Percentiles rank a stretch among this genome's conserved stretches.
phyloP scores from a whole-genome alignment of 140 eudicot species.

The Stevia rebaudiana region DNA sequence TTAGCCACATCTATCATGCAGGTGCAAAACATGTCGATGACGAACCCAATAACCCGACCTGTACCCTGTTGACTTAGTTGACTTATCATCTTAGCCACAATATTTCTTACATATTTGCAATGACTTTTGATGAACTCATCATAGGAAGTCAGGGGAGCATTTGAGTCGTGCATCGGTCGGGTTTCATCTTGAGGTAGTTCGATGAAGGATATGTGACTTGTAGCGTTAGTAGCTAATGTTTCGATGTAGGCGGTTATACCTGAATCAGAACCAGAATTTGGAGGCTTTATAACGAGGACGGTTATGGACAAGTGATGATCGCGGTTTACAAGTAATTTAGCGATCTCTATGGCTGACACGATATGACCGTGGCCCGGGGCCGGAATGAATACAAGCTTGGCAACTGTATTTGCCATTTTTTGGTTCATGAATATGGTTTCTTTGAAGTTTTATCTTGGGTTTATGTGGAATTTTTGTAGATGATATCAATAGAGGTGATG shows the following conservation, averaged over 20 bases:
- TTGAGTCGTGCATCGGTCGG: not conserved
- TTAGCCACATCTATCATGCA: slow-evolving; percentile 39
- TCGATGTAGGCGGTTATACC: not conserved
- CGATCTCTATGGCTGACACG: slow-evolving; percentile 26
- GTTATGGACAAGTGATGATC: slow-evolving; percentile 20
- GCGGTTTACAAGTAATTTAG: slow-evolving; percentile 21
- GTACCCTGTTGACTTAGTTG: slow-evolving; percentile 3
- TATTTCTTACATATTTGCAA: slow-evolving; percentile 18
- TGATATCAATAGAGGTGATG: too few relatives aligned
- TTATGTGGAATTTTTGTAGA: too few relatives aligned
- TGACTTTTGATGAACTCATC: slow-evolving; percentile 17
- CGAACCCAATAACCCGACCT: slow-evolving; percentile 24
- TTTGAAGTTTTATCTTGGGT: too few relatives aligned
- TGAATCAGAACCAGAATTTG: slow-evolving; percentile 9
- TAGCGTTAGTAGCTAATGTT: not conserved
- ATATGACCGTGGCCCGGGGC: slow-evolving; percentile 33
- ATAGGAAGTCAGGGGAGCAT: slow-evolving; percentile 5
- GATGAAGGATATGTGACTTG: slow-evolving; percentile 17
- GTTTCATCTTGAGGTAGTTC: slow-evolving; percentile 23
- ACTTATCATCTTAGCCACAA: slow-evolving; percentile 14
- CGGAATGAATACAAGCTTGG: slow-evolving; percentile 34
- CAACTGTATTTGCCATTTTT: slow-evolving; percentile 10
- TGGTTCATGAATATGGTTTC: too few relatives aligned
- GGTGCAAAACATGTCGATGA: slow-evolving; percentile 31
- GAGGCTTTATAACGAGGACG: slow-evolving; percentile 18